Evolutionary conservation across 306 rosid genomes (phyloP), one percentile per base, ranked within the genome.

Genomic region (Lagenaria siceraria): DNA sequence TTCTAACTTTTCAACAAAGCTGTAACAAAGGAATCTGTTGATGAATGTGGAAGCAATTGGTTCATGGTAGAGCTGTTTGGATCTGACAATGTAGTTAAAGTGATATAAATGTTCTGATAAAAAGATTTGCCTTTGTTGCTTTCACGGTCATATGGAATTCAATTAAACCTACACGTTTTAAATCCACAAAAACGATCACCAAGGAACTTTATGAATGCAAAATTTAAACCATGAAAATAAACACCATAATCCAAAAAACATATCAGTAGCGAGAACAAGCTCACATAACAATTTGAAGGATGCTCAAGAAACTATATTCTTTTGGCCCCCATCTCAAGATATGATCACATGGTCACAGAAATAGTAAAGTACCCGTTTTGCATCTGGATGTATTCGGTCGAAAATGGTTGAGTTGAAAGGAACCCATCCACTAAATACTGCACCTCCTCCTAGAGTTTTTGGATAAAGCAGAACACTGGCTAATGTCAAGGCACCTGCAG

Each of bases 401-500:
- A 29, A 19, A 48, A 86, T 66, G 36, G 98, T 84, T 10, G 87
- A 81, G 87, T 83, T 88, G 77, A 95, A 92, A 54, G 98, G 96
- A 86, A 95, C 85, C 93, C 93, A 92, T 66, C 98, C 93, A 63
- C 97, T 87, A 82, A 95, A 95, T 48, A 95, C 90, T 14, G 93
- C 96, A 65, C 90, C 97, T 75, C 97, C 97, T 33, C 97, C 96
- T 22, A 90, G 88, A 75, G 96, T 90, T 82, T 92, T 89, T 42
- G 97, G 98, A 87, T 92, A 92, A 33, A 95, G 72, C 59, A 92
- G 87, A 86, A 88, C 92, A 81, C 96, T 87, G 17, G 98, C 93
- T 87, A 94, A 82, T 15, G 96, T 86, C 84, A 91, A 85, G 61
- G 98, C 96, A 84, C 97, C 97, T 94, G 85, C 66, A 74, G 76